phyloP scores from a whole-genome alignment of 495 filamentous ascomycete species.

The Neurospora tetrasperma region DNA sequence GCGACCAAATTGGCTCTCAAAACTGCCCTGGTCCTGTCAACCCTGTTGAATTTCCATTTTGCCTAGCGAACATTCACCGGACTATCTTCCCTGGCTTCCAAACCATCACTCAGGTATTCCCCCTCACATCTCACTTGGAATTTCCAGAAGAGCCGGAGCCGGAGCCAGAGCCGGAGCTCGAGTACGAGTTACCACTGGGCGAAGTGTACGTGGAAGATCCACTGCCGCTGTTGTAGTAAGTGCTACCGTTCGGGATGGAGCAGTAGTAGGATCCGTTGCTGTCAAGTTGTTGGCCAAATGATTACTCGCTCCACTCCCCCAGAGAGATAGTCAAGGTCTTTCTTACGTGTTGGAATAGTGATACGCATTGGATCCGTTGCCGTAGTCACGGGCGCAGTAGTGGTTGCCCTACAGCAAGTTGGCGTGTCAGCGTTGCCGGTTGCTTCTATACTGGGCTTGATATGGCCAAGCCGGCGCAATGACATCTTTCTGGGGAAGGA shows the following conservation, averaged over 20 bases:
- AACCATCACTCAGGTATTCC: not conserved
- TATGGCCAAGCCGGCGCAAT: not conserved
- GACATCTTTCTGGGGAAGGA: not conserved
- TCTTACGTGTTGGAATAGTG: constrained; percentile 7
- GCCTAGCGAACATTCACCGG: not conserved
- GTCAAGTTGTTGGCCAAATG: not conserved
- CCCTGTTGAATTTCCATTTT: not conserved
- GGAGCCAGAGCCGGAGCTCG: constrained; percentile 10
- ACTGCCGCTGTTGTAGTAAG: constrained; percentile 36
- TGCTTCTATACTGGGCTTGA: not conserved
- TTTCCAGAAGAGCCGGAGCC: constrained; percentile 5
- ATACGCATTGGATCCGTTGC: constrained; percentile 9
- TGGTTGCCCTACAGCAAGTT: constrained; percentile 37
- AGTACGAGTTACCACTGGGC: constrained; percentile 19
- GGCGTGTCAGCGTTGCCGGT: not conserved
- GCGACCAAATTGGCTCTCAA: not conserved
- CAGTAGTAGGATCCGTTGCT: constrained; percentile 52
- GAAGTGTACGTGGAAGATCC: constrained; percentile 35
- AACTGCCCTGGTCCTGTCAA: not conserved
- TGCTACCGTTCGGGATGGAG: constrained; percentile 43
- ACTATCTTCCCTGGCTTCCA: not conserved
- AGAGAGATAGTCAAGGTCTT: not conserved
- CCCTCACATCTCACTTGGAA: not conserved
- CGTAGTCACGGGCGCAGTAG: constrained; percentile 21
- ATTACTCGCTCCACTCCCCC: not conserved